A percentile compares a stretch with the other conserved stretches of the same genome.
These are phyloP conservation scores for Cucurbitaria berberidis DNA, from an alignment of 2,329 filamentous ascomycete species.

Conservation along the genomic window DNA sequence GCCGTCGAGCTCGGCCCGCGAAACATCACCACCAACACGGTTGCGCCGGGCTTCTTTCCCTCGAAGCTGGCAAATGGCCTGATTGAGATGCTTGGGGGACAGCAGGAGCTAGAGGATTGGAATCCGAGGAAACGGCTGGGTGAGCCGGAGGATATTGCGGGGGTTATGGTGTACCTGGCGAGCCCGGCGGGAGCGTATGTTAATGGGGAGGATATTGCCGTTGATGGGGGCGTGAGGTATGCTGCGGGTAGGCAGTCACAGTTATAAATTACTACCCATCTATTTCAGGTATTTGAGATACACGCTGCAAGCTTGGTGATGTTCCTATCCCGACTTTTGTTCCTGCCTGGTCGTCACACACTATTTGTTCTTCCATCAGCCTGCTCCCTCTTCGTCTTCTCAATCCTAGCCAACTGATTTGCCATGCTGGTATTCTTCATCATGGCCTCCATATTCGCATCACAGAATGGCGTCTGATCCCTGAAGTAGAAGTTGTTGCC, in stretches of 20 bases:
- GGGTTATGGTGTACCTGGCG: slow-evolving; percentile 46
- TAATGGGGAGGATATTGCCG: slow-evolving; percentile 42
- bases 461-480: slow-evolving; percentile 24
- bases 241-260: slow-evolving; percentile 36
- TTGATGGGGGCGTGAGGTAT: slow-evolving; percentile 41
- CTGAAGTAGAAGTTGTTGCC: slow-evolving; percentile 37
- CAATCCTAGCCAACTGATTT: slow-evolving; percentile 33
- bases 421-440: slow-evolving; percentile 41
- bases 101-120: slow-evolving; percentile 48
- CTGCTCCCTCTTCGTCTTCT: slow-evolving; percentile 23
- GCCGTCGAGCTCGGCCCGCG: slow-evolving; percentile 49
- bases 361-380: too few species aligned
- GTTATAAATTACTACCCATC: slow-evolving; percentile 14
- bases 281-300: background rate
- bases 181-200: slow-evolving; percentile 38
- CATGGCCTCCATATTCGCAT: slow-evolving; percentile 37
- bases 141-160: slow-evolving; percentile 46
- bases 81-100: slow-evolving; percentile 48
- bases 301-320: background rate
- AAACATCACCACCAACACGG: slow-evolving; percentile 49
- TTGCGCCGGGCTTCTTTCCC: slow-evolving; percentile 50
- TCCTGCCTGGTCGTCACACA: background rate
- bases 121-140: slow-evolving; percentile 44
- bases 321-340: too few species aligned
- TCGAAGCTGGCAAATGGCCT: slow-evolving; percentile 47